Evolutionary conservation across 768 basidiomycete genomes (phyloP).

Genomic region (Dentipellis fragilis): DNA sequence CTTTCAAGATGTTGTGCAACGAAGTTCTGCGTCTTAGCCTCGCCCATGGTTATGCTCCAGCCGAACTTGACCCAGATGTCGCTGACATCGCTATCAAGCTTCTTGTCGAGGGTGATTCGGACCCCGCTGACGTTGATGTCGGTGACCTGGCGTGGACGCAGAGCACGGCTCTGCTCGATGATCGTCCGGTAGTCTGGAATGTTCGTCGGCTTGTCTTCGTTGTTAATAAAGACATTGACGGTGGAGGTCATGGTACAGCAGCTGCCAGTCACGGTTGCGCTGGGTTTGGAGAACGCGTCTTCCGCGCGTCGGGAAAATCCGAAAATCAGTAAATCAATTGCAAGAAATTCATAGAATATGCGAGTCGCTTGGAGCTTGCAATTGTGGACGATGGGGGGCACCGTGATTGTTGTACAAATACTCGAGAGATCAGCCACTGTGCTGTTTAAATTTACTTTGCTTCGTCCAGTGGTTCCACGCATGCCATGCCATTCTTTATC

Average conservation of each 20-base stretch:
- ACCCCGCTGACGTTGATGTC: conserved; percentile 2
- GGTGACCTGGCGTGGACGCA: neutral
- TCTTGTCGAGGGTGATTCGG: conserved; percentile 1
- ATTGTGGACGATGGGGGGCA: too few relatives aligned
- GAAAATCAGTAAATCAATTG: too few relatives aligned
- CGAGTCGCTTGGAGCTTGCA: too few relatives aligned
- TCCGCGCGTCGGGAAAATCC: too few relatives aligned
- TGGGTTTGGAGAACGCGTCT: too few relatives aligned
- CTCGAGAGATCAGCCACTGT: too few relatives aligned
- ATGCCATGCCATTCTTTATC: too few relatives aligned
- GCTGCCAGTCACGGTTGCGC: too few relatives aligned
- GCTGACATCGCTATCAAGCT: conserved; percentile 1
- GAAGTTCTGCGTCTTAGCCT: conserved; percentile 4
- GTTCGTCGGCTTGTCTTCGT: neutral
- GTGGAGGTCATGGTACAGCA: neutral
- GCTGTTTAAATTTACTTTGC: too few relatives aligned
- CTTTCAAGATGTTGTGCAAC: neutral
- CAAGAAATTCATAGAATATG: too few relatives aligned
- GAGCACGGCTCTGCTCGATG: neutral
- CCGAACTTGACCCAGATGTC: conserved; percentile 9
- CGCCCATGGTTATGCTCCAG: conserved; percentile 1
- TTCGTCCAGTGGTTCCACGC: too few relatives aligned
- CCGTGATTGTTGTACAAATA: too few relatives aligned
- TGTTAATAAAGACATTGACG: neutral
- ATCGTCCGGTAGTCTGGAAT: conserved; percentile 4